Conservation (phyloP, 768 basidiomycete genomes). For the Peribolospora baueri region DNA sequence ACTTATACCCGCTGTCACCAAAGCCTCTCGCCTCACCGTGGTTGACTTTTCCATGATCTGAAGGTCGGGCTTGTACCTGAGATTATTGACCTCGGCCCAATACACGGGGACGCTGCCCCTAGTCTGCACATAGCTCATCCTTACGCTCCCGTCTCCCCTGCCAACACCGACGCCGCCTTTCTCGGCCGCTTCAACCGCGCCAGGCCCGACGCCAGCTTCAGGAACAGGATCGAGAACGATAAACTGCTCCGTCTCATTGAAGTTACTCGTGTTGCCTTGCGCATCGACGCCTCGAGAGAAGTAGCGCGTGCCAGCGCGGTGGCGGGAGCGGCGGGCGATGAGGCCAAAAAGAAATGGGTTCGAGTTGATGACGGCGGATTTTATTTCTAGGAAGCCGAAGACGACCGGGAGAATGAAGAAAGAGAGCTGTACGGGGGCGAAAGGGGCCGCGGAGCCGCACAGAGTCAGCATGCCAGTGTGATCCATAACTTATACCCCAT, state of each 20-base stretch:
- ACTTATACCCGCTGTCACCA: background rate
- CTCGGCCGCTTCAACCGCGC: slow-evolving; percentile 5
- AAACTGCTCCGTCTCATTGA: slow-evolving; percentile 93
- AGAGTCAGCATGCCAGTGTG: background rate
- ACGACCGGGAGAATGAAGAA: slow-evolving; percentile 75
- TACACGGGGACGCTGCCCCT: slow-evolving; percentile 81
- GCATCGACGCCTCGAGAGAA: slow-evolving; percentile 81
- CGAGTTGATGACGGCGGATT: slow-evolving; percentile 46
- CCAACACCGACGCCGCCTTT: background rate
- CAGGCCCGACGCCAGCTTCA: slow-evolving; percentile 4
- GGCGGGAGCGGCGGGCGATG: slow-evolving; percentile 78
- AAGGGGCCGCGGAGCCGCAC: too few relatives aligned
- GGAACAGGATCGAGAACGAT: slow-evolving; percentile 38
- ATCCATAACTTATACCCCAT: too few relatives aligned
- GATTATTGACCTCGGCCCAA: slow-evolving; percentile 88
- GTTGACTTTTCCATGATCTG: slow-evolving; percentile 82
- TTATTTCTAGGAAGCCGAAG: slow-evolving; percentile 37
- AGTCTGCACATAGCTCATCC: slow-evolving; percentile 69
- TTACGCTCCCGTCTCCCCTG: slow-evolving; percentile 19
- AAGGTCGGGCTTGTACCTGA: slow-evolving; percentile 87
- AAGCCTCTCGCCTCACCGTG: slow-evolving; percentile 32
- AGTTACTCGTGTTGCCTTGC: slow-evolving; percentile 79
- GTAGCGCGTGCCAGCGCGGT: slow-evolving; percentile 88
- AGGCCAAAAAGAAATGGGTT: slow-evolving; percentile 59
- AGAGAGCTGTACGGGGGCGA: slow-evolving; percentile 33